phyloP scores from a whole-genome alignment of 768 basidiomycete genomes.

The Russula ochroleuca region DNA sequence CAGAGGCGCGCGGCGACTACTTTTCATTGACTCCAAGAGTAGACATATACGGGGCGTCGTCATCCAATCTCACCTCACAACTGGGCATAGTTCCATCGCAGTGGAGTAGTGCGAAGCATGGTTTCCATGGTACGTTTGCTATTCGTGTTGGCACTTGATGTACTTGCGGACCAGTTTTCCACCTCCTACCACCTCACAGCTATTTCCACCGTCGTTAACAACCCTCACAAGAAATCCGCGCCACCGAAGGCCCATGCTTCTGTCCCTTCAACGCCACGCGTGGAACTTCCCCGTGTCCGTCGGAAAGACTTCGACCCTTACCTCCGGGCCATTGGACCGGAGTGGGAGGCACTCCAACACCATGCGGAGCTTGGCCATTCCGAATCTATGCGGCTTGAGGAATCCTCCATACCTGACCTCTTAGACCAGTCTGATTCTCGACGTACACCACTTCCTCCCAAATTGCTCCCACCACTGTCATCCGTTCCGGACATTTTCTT shows the following conservation, averaged over 20 bases:
- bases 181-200: conserved; percentile 46
- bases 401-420: conserved; percentile 16
- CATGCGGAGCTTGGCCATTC: conserved; percentile 36
- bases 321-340: conserved; percentile 61
- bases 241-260: conserved; percentile 86
- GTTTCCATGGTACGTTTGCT: conserved; percentile 72
- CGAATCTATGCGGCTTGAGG: conserved; percentile 34
- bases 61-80: conserved; percentile 46
- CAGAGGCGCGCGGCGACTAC: conserved; percentile 62
- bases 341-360: conserved; percentile 73
- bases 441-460: conserved; percentile 33
- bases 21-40: conserved; percentile 43
- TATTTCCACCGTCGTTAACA: conserved; percentile 90
- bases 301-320: conserved; percentile 84
- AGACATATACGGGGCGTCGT: conserved; percentile 43
- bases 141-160: background rate
- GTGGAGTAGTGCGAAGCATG: conserved; percentile 80
- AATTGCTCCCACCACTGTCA: conserved; percentile 62
- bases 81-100: conserved; percentile 51
- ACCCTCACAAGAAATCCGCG: conserved; percentile 76
- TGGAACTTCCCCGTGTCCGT: conserved; percentile 74
- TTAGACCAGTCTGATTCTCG: conserved; percentile 28
- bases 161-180: background rate
- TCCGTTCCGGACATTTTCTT: conserved; percentile 83
- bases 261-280: conserved; percentile 64